Evolutionary conservation across 345 rosid genomes (phyloP).

Genomic region (Stellera chamaejasme): DNA sequence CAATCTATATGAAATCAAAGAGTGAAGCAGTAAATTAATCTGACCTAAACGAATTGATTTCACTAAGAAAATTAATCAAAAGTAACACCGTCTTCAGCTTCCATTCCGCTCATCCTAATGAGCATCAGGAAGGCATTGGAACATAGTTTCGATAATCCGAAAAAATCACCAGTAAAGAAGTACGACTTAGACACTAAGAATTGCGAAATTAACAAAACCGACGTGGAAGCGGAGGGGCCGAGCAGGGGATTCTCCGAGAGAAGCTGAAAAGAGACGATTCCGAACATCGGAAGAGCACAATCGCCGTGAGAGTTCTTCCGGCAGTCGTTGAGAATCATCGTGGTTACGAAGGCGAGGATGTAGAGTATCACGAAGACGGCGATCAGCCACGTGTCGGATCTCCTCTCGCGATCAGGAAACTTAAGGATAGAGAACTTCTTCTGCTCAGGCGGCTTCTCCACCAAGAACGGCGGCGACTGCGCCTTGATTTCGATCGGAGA

Average conservation of each 20-base stretch:
- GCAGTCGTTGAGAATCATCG: constrained; percentile 68
- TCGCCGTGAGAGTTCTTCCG: constrained; percentile 40
- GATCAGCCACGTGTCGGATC: constrained; percentile 72
- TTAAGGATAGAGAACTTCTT: constrained; percentile 54
- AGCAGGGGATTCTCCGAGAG: constrained; percentile 80
- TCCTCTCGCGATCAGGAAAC: constrained; percentile 43
- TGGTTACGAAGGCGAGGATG: constrained; percentile 46
- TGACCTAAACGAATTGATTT: too few species aligned
- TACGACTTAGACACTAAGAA: not conserved
- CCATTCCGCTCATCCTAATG: too few species aligned
- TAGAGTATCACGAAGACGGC: constrained; percentile 71
- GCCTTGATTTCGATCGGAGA: constrained; percentile 22
- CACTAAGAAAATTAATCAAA: too few species aligned
- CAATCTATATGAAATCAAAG: too few species aligned
- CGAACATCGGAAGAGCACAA: constrained; percentile 35
- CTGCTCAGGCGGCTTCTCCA: constrained; percentile 12
- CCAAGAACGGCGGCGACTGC: constrained; percentile 3
- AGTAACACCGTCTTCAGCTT: too few species aligned
- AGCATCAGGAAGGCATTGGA: too few species aligned
- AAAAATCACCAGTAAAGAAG: not conserved
- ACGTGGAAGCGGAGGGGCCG: constrained; percentile 87
- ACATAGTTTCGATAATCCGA: not conserved
- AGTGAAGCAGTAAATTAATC: too few species aligned
- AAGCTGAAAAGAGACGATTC: constrained; percentile 67
- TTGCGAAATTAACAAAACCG: not conserved